Conservation (phyloP, 2,329 filamentous ascomycete species). For the Beauveria sp. region DNA sequence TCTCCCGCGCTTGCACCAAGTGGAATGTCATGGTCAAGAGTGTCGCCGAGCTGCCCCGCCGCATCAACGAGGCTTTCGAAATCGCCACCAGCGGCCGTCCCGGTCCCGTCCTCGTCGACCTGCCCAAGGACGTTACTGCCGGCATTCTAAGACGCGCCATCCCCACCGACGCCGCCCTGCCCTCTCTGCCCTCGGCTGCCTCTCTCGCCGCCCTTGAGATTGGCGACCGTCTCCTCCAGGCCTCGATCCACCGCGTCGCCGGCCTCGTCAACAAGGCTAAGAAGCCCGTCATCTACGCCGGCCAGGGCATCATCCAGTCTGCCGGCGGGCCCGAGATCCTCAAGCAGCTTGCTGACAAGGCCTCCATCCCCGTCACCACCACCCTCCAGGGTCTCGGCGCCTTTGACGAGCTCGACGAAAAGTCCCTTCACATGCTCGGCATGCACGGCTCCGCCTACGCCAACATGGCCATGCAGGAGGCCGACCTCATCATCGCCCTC, state of each 20-base stretch:
- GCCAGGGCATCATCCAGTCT: slow-evolving; percentile 76
- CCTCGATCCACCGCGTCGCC: slow-evolving; percentile 69
- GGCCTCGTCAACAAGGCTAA: slow-evolving; percentile 79
- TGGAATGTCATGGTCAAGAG: slow-evolving; percentile 99
- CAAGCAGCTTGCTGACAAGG: slow-evolving; percentile 82
- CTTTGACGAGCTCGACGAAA: slow-evolving; percentile 87
- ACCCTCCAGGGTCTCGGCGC: slow-evolving; percentile 89
- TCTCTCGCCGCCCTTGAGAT: slow-evolving; percentile 71
- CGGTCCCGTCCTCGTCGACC: slow-evolving; percentile 88
- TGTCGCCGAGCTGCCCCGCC: slow-evolving; percentile 81
- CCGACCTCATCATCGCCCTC: slow-evolving; percentile 90
- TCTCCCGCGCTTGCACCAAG: slow-evolving; percentile 91
- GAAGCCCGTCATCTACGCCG: slow-evolving; percentile 92
- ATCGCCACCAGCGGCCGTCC: slow-evolving; percentile 92
- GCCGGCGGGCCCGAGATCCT: slow-evolving; percentile 73
- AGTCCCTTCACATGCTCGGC: slow-evolving; percentile 94
- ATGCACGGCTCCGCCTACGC: slow-evolving; percentile 98
- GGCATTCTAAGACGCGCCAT: slow-evolving; percentile 77
- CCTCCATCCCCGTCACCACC: slow-evolving; percentile 87
- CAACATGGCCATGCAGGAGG: slow-evolving; percentile 96
- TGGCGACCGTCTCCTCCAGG: slow-evolving; percentile 62
- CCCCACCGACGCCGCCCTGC: slow-evolving; percentile 65
- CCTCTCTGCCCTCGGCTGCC: slow-evolving; percentile 77
- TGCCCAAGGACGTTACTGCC: slow-evolving; percentile 94
- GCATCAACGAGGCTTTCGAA: slow-evolving; percentile 97